A percentile compares a stretch with the other conserved stretches of the same genome.
These are phyloP conservation scores for Gossypium aridum DNA, from an alignment of 441 rosid genomes.

Conservation along the genomic window DNA sequence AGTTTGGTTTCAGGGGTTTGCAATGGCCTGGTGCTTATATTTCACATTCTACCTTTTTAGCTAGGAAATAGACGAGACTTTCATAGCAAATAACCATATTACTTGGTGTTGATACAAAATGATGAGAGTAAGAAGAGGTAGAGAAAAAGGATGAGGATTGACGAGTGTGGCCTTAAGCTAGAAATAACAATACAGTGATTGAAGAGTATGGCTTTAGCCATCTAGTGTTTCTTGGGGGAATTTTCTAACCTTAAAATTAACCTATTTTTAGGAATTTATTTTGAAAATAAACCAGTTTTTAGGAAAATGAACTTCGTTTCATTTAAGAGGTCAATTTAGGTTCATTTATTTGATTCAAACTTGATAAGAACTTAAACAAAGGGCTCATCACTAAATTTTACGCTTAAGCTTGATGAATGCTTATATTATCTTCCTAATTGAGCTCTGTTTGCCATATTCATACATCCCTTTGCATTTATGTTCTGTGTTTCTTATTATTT, in stretches of 20 bases:
- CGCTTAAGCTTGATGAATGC: background rate
- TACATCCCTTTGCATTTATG: background rate
- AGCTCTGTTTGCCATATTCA: background rate
- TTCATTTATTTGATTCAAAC: background rate
- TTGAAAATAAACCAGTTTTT: no score
- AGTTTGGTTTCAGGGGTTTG: background rate
- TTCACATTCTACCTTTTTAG: conserved; percentile 2
- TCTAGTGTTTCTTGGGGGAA: background rate
- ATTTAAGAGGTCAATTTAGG: background rate
- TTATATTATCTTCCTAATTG: background rate
- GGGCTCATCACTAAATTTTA: background rate
- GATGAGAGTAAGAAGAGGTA: background rate
- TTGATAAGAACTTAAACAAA: background rate
- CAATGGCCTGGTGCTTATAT: background rate
- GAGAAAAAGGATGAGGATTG: background rate
- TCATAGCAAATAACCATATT: background rate
- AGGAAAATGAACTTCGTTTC: background rate
- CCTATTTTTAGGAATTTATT: no score
- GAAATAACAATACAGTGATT: background rate
- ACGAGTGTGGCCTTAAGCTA: background rate
- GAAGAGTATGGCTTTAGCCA: background rate
- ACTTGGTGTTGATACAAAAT: background rate
- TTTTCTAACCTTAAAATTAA: background rate
- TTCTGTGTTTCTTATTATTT: background rate
- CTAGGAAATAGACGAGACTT: background rate